Evolutionary conservation across 2,329 filamentous ascomycete species (phyloP).

Genomic region (Penicillium corylophilum): DNA sequence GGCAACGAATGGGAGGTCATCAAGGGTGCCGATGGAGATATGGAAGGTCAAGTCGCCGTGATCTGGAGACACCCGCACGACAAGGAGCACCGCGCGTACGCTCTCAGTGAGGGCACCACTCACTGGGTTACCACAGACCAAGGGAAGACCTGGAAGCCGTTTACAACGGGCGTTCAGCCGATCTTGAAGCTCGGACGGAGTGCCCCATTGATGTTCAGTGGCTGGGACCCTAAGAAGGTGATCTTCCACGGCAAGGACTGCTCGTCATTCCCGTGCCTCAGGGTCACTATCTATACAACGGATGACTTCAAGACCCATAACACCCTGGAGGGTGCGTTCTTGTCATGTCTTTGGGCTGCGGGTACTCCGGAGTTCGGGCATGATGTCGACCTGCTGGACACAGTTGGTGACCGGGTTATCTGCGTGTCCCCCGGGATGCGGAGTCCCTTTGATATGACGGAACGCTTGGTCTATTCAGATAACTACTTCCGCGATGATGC

Average conservation of each 20-base stretch:
- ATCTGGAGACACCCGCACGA: conserved; percentile 79
- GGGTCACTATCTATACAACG: conserved; percentile 66
- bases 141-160: conserved; percentile 77
- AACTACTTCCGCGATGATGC: conserved; percentile 70
- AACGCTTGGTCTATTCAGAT: conserved; percentile 77
- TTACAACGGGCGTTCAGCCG: conserved; percentile 61
- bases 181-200: conserved; percentile 49
- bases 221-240: conserved; percentile 76
- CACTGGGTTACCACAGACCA: conserved; percentile 85
- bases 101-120: conserved; percentile 64
- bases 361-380: conserved; percentile 65
- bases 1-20: conserved; percentile 73
- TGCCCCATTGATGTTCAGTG: conserved; percentile 72
- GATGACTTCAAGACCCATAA: conserved; percentile 76
- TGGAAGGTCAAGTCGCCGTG: conserved; percentile 49
- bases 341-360: conserved; percentile 86
- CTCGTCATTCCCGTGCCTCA: conserved; percentile 56
- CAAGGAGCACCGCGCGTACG: conserved; percentile 68
- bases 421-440: conserved; percentile 76
- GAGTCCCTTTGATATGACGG: conserved; percentile 69
- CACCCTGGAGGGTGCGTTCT: conserved; percentile 65
- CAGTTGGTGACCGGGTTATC: conserved; percentile 69
- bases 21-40: conserved; percentile 59
- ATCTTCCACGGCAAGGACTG: conserved; percentile 78
- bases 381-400: conserved; percentile 56